Evolutionary conservation across 192 early-diverging fungal genomes (phyloP), one percentile per base, ranked within the genome.

Genomic region (Backusella morwellensis): DNA sequence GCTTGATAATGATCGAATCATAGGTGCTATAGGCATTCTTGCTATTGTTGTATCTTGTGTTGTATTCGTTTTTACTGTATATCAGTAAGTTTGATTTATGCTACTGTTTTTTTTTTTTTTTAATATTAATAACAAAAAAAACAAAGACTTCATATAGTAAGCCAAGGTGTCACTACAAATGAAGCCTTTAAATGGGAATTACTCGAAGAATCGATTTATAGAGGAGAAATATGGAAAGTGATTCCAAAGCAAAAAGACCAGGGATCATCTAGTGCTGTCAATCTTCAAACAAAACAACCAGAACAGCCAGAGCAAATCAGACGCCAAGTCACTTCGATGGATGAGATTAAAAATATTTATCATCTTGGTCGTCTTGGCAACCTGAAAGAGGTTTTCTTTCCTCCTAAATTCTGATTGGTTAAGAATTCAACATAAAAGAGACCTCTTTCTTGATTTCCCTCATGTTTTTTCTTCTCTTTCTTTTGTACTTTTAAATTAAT

Each of bases 121-220:
- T 54, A 21, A 59, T 21, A 14, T 12, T 59, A 26, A 59, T 4
- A 59, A 26, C 5, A 56, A 56, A 56, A 56, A 56, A 26, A n/a
- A n/a, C n/a, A 44, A 44, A 82, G 80, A 70, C 29, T 89, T 3
- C 84, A 86, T 77, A 72, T 89, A 66, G 74, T 82, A 23, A 77
- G 77, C 1, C 74, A 77, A 6, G 86, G 86, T 35, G 75, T 86
- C 17, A 89, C 88, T 23, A 83, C 88, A 3, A 89, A 89, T 66
- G 88, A 89, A 54, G 78, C 86, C 2, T 87, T 87, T 73, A 89
- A 89, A 75, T 87, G 88, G 88, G 86, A 87, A 63, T 77, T 85
- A 26, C 63, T 89, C 32, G 83, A 87, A 17, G 88, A 89, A 70
- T 79, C 81, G 44, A 81, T 89, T n/a, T 73, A 85, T 70, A 71